A percentile compares a stretch with the other conserved stretches of the same genome.
These are phyloP conservation scores for Aurifilum marmelostoma DNA, from an alignment of 2,329 filamentous ascomycete species.

Conservation along the genomic window DNA sequence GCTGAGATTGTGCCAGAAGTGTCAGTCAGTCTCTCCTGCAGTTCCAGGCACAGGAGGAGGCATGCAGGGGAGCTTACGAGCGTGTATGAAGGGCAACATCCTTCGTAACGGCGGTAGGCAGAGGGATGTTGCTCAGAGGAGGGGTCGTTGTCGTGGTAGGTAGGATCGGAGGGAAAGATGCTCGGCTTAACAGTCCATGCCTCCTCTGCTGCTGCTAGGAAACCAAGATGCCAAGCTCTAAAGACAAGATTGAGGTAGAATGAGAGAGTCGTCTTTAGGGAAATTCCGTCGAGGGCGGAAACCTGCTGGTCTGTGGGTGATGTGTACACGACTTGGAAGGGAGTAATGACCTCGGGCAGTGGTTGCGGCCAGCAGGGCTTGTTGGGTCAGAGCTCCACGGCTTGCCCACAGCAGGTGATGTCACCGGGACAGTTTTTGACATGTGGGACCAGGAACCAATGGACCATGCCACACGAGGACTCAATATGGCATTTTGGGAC, in stretches of 20 bases:
- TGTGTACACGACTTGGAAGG: neutral
- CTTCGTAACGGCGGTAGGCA: conserved; percentile 4
- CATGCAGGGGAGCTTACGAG: conserved; percentile 32
- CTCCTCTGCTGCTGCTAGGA: neutral
- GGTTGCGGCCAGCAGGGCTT: neutral
- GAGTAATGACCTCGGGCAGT: neutral
- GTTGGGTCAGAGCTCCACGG: conserved; percentile 4
- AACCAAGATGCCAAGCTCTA: neutral
- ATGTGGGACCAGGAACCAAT: conserved; percentile 7
- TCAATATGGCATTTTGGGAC: neutral
- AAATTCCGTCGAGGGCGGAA: neutral
- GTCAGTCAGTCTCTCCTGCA: conserved; percentile 28
- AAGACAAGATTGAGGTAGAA: neutral
- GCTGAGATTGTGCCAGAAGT: conserved; percentile 37
- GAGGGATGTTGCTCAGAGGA: neutral
- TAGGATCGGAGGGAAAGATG: neutral
- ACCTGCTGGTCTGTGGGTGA: neutral
- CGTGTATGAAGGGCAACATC: conserved; percentile 43
- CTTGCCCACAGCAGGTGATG: conserved; percentile 2
- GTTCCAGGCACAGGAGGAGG: neutral
- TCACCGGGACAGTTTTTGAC: conserved; percentile 10
- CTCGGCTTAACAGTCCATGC: conserved; percentile 22
- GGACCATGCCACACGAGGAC: neutral
- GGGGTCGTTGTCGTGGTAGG: neutral
- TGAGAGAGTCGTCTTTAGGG: neutral